phyloP scores from a whole-genome alignment of 108 stramenopile species.

The Aurantiochytrium sp. region DNA sequence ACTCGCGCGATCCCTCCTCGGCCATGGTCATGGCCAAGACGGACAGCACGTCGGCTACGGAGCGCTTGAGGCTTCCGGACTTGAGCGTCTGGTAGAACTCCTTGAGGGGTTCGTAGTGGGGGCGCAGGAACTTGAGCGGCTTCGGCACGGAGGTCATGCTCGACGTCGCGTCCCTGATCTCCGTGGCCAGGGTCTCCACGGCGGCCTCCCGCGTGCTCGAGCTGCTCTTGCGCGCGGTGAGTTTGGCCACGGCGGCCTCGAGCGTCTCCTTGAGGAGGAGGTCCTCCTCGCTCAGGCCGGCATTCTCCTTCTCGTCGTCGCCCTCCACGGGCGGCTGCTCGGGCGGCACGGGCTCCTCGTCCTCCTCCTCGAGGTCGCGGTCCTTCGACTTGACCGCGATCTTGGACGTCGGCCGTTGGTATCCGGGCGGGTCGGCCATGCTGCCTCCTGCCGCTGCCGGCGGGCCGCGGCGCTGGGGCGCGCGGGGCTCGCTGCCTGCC shows the following conservation, averaged over 20 bases:
- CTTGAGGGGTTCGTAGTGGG: slow-evolving; percentile 81
- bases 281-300: slow-evolving; percentile 34
- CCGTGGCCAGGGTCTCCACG: slow-evolving; percentile 78
- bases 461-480: too few relatives aligned
- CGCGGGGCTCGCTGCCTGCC: too few relatives aligned
- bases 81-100: slow-evolving; percentile 59
- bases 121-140: slow-evolving; percentile 95
- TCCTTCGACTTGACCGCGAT: slow-evolving; percentile 48
- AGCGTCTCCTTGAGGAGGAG: slow-evolving; percentile 32
- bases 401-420: slow-evolving; percentile 10
- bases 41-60: slow-evolving; percentile 86
- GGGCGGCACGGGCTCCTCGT: not conserved
- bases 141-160: slow-evolving; percentile 98
- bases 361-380: not conserved
- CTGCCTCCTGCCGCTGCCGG: not conserved
- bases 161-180: slow-evolving; percentile 79
- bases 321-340: slow-evolving; percentile 21
- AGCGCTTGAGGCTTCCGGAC: slow-evolving; percentile 22
- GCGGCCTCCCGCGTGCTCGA: slow-evolving; percentile 40
- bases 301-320: slow-evolving; percentile 22
- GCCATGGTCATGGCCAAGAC: slow-evolving; percentile 86
- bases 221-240: not conserved
- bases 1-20: slow-evolving; percentile 62
- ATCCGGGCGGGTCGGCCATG: slow-evolving; percentile 1
- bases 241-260: slow-evolving; percentile 11